These are phyloP conservation scores for Tuber brumale DNA, from an alignment of 495 filamentous ascomycete species.

Conservation along the genomic window DNA sequence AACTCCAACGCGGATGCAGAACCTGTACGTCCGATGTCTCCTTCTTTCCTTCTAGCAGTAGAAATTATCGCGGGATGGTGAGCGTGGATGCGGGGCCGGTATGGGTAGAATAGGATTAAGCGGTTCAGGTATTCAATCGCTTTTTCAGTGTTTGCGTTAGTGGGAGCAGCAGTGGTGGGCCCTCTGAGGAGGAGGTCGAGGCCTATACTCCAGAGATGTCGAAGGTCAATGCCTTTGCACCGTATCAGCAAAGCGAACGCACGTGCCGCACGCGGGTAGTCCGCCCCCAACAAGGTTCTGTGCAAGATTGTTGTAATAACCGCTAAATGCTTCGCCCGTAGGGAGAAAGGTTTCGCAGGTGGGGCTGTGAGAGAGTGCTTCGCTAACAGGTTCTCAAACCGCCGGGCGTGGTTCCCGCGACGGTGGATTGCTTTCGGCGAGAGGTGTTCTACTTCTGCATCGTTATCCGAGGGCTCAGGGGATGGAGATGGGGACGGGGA, in stretches of 20 bases:
- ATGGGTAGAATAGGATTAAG: conserved; percentile 31
- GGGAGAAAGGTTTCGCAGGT: conserved; percentile 2
- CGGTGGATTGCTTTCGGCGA: conserved; percentile 6
- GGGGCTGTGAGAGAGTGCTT: conserved; percentile 23
- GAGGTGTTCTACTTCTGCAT: background rate
- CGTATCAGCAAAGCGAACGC: conserved; percentile 34
- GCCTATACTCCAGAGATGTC: conserved; percentile 30
- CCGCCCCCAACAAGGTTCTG: conserved; percentile 23
- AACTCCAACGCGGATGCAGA: conserved; percentile 28
- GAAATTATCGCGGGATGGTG: conserved; percentile 21
- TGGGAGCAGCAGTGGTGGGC: background rate
- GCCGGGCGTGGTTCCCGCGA: conserved; percentile 19
- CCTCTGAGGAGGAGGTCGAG: conserved; percentile 24
- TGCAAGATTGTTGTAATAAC: conserved; percentile 33
- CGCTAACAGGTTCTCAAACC: conserved; percentile 14
- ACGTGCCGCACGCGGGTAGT: conserved; percentile 28
- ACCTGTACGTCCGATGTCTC: background rate
- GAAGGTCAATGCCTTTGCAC: conserved; percentile 29
- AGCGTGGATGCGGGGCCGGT: conserved; percentile 7
- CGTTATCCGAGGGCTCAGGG: conserved; percentile 3
- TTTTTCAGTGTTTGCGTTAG: conserved; percentile 5
- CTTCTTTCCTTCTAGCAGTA: background rate
- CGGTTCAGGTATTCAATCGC: conserved; percentile 33
- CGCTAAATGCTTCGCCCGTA: conserved; percentile 24
- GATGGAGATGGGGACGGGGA: background rate